Base-by-base conservation (phyloP, 768 basidiomycete species). In the Nevesoporus exiguus region DNA sequence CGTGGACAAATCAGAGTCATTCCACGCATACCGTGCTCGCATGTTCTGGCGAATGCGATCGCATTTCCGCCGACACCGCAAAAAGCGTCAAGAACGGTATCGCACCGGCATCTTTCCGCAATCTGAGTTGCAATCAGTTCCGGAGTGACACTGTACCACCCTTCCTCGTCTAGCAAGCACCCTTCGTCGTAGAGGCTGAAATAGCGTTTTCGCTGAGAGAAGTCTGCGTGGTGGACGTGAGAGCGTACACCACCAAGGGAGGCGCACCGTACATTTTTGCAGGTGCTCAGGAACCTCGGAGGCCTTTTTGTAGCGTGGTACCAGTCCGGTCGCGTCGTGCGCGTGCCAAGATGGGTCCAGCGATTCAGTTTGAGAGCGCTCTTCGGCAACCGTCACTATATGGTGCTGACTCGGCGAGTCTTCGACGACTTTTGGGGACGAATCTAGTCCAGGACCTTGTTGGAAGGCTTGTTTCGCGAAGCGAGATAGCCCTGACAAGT, bases 131-230 rank as follows among this genome's bases (percentile, higher is more conserved):
- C 97, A n/a, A 99, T 84, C 36, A 78, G 79, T 64, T 98, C 94
- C 0, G 97, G 96, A 0, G 97, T 99, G 54, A 98, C 87, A 57
- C 90, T 93, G 72, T 89, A 98, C 96, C 95, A 98, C n/a, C 96
- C 96, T 68, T 96, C 93, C 60, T 90, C 84, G 59, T 98, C 97
- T 11, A 98, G 74, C 2, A 97, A 76, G 66, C 93, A 92, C 0
- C 94, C 93, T 17, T 83, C 70, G 24, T 85, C 80, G 61, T 93
- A 94, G 29, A 83, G 72, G 0, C 88, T 88, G 68, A 98, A 93
- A 59, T 83, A 85, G 1, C 92, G 83, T 50, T 82, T 78, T 30
- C 96, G 78, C 68, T 98, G 96, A 6, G 80, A 80, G 65, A 89
- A 98, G 68, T 98, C 95, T 98, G 63, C 25, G 31, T 46, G 42